A percentile compares a stretch with the other conserved stretches of the same genome.
phyloP scores from a whole-genome alignment of 1,284 basidiomycete genomes.

The Xerocomus cyaneibrunnescens region DNA sequence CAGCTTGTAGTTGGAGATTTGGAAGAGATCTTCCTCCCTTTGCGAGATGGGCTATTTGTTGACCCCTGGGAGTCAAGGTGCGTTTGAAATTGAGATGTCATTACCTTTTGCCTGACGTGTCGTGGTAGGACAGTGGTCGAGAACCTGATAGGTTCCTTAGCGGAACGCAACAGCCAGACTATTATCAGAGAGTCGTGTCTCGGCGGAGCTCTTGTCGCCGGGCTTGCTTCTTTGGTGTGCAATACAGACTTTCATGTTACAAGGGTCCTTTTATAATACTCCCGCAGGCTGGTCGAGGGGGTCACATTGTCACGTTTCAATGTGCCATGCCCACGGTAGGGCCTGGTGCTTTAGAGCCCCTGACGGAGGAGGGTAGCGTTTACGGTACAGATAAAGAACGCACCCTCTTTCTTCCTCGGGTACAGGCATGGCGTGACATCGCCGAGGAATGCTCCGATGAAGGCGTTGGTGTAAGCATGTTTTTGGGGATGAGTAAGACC shows the following conservation, averaged over 20 bases:
- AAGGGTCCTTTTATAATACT: conserved; percentile 10
- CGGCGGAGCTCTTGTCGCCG: conserved; percentile 77
- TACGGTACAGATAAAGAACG: conserved; percentile 92
- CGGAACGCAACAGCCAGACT: conserved; percentile 60
- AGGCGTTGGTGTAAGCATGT: conserved; percentile 90
- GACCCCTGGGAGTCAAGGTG: conserved; percentile 73
- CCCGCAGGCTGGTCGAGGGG: conserved; percentile 74
- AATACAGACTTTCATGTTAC: conserved; percentile 3
- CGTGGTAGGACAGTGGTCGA: conserved; percentile 55
- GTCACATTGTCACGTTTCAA: conserved; percentile 85
- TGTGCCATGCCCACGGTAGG: conserved; percentile 79
- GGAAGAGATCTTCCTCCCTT: conserved; percentile 88
- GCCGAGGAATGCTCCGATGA: conserved; percentile 88
- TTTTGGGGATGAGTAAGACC: conserved; percentile 81
- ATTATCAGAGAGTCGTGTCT: conserved; percentile 57
- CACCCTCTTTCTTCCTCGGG: conserved; percentile 74
- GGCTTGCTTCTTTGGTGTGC: conserved; percentile 72
- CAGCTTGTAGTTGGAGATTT: conserved; percentile 90
- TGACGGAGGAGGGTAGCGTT: conserved; percentile 65
- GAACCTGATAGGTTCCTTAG: conserved; percentile 65
- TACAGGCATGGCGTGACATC: conserved; percentile 76
- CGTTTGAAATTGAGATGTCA: conserved; percentile 17
- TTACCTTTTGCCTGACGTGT: conserved; percentile 10
- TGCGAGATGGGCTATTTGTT: conserved; percentile 77
- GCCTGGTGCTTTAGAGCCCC: conserved; percentile 61